These are phyloP conservation scores for Microthyrium microscopicum DNA, from an alignment of 2,329 filamentous ascomycete species.

Conservation along the genomic window DNA sequence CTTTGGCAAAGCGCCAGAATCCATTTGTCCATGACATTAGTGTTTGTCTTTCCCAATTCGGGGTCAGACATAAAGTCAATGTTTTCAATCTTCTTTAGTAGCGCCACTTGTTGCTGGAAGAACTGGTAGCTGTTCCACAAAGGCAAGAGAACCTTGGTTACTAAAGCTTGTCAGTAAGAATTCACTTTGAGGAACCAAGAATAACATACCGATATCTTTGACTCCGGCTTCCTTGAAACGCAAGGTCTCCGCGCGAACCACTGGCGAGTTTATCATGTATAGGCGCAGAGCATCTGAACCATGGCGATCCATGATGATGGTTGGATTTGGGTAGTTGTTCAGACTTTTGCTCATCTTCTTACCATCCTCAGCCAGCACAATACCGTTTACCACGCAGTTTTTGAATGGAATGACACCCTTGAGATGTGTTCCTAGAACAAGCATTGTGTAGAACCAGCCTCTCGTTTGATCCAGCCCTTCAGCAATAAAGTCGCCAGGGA, in stretches of 20 bases:
- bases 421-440: slow-evolving; percentile 74
- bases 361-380: slow-evolving; percentile 82
- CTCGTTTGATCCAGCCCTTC: slow-evolving; percentile 87
- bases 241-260: slow-evolving; percentile 78
- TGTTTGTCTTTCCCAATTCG: slow-evolving; percentile 55
- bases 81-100: slow-evolving; percentile 71
- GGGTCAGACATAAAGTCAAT: slow-evolving; percentile 68
- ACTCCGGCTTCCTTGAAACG: slow-evolving; percentile 85
- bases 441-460: slow-evolving; percentile 92
- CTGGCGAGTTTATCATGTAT: slow-evolving; percentile 94
- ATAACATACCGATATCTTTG: slow-evolving; percentile 88
- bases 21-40: slow-evolving; percentile 93
- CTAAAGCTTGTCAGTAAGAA: too few species aligned
- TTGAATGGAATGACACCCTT: slow-evolving; percentile 77
- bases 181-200: too few species aligned
- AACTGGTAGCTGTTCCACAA: slow-evolving; percentile 97
- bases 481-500: slow-evolving; percentile 87
- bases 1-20: slow-evolving; percentile 87
- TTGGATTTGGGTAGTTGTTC: slow-evolving; percentile 89
- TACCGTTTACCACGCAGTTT: slow-evolving; percentile 93
- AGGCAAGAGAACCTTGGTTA: slow-evolving; percentile 76
- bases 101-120: slow-evolving; percentile 72
- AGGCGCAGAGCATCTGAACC: slow-evolving; percentile 83
- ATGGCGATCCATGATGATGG: slow-evolving; percentile 67
- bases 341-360: slow-evolving; percentile 98